phyloP scores from a whole-genome alignment of 2,329 filamentous ascomycete genomes.

The Hirsutella minnesotensis region DNA sequence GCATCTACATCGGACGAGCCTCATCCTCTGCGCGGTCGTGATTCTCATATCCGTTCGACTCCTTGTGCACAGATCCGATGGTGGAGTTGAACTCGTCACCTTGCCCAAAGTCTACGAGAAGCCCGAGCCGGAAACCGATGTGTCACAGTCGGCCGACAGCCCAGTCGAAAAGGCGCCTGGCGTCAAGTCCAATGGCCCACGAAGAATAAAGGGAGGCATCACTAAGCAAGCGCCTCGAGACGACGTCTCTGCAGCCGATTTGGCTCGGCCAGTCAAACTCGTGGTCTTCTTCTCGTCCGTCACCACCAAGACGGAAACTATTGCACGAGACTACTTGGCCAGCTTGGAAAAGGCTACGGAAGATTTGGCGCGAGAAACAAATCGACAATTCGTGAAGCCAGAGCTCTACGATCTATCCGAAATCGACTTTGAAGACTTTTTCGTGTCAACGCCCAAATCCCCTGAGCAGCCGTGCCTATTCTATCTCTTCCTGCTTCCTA shows the following conservation, averaged over 20 bases:
- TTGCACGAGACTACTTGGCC: conserved; percentile 52
- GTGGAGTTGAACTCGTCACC: conserved; percentile 21
- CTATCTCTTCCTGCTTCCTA: conserved; percentile 77
- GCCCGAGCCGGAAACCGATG: conserved; percentile 2
- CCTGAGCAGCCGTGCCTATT: conserved; percentile 50
- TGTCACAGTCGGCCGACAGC: neutral
- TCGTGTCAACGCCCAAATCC: conserved; percentile 61
- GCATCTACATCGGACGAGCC: conserved; percentile 33
- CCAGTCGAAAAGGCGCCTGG: conserved; percentile 15
- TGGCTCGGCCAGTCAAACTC: conserved; percentile 48
- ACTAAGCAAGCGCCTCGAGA: conserved; percentile 17
- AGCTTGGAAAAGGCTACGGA: conserved; percentile 40
- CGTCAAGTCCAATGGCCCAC: conserved; percentile 28
- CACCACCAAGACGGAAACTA: conserved; percentile 69
- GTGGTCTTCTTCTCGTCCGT: conserved; percentile 85
- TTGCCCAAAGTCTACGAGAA: conserved; percentile 23
- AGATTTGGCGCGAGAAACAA: conserved; percentile 27
- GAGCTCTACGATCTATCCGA: conserved; percentile 69
- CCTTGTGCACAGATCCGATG: conserved; percentile 27
- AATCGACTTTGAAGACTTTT: conserved; percentile 87
- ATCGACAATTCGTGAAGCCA: conserved; percentile 38
- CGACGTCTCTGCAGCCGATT: conserved; percentile 13
- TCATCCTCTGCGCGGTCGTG: conserved; percentile 27
- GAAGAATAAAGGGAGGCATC: conserved; percentile 35
- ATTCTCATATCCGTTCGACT: conserved; percentile 26